Evolutionary conservation across 805 yeast species (phyloP).

Genomic region (Ogataea haglerorum): DNA sequence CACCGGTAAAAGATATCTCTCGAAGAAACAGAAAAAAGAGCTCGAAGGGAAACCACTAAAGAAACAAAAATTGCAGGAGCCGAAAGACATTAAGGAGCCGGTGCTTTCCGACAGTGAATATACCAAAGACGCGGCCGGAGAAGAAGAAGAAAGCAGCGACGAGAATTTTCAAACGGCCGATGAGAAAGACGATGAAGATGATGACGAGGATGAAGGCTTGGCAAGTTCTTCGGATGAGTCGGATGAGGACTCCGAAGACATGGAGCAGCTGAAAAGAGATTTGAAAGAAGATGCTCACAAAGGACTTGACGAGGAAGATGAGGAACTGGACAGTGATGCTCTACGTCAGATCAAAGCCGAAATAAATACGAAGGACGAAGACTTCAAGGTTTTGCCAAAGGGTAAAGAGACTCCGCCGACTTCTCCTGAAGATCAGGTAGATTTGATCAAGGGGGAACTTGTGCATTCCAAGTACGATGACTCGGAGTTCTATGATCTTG

Average conservation of each 20-base stretch:
- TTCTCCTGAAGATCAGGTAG: slow-evolving; percentile 32
- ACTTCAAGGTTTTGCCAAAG: slow-evolving; percentile 13
- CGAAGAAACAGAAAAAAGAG: slow-evolving; percentile 41
- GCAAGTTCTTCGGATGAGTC: not conserved
- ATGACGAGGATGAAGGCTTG: slow-evolving; percentile 9
- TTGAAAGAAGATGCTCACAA: slow-evolving; percentile 32
- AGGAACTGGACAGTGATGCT: slow-evolving; percentile 15
- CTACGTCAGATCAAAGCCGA: slow-evolving; percentile 5
- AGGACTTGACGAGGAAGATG: slow-evolving; percentile 27
- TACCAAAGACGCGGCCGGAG: slow-evolving; percentile 4
- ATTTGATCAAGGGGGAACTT: slow-evolving; percentile 15
- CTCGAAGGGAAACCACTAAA: slow-evolving; percentile 23
- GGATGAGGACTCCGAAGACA: slow-evolving; percentile 18
- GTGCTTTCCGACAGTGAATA: slow-evolving; percentile 14
- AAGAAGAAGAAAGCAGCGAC: slow-evolving; percentile 26
- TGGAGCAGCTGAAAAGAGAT: slow-evolving; percentile 26
- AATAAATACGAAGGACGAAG: slow-evolving; percentile 26
- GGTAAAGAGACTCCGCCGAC: slow-evolving; percentile 32
- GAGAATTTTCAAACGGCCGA: slow-evolving; percentile 33
- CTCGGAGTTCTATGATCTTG: slow-evolving; percentile 51
- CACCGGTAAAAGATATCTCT: slow-evolving; percentile 51
- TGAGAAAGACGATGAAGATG: slow-evolving; percentile 16
- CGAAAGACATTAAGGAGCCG: slow-evolving; percentile 1
- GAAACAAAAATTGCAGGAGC: slow-evolving; percentile 3
- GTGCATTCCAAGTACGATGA: slow-evolving; percentile 22